Conservation (phyloP, 2,329 filamentous ascomycete genomes). For the Penicillium paneum region DNA sequence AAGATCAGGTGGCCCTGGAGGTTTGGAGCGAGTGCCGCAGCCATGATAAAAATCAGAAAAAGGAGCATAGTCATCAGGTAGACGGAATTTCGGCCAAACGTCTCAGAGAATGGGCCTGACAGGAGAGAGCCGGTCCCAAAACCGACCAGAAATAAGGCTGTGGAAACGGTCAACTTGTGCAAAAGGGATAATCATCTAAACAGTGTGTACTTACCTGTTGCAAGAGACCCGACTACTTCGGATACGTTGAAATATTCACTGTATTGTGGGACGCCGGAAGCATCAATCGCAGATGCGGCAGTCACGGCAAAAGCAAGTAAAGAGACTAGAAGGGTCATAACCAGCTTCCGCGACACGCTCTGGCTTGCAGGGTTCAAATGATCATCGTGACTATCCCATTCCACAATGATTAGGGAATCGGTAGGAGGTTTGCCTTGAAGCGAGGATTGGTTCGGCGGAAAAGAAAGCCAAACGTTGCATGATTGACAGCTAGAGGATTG, state of each 20-base stretch:
- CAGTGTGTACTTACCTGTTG: constrained; percentile 36
- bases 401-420: constrained; percentile 22
- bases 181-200: neutral
- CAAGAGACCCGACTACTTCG: constrained; percentile 51
- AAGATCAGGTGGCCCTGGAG: constrained; percentile 50
- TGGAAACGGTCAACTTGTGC: neutral
- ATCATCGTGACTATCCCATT: constrained; percentile 39
- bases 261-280: constrained; percentile 46
- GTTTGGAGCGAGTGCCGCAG: constrained; percentile 46
- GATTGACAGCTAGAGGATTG: neutral
- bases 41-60: constrained; percentile 51
- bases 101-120: constrained; percentile 50
- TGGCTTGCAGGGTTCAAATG: constrained; percentile 40
- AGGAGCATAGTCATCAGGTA: constrained; percentile 48
- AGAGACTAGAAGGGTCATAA: constrained; percentile 45
- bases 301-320: constrained; percentile 52
- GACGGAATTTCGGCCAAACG: constrained; percentile 48
- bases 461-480: neutral
- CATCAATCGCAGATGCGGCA: constrained; percentile 53
- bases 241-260: constrained; percentile 48
- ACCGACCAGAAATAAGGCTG: constrained; percentile 35
- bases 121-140: constrained; percentile 50
- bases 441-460: neutral
- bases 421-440: neutral
- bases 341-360: constrained; percentile 30